Evolutionary conservation across 202 grass and related monocot genomes (phyloP).

Genomic region (Bolboschoenoplectus hybrid): DNA sequence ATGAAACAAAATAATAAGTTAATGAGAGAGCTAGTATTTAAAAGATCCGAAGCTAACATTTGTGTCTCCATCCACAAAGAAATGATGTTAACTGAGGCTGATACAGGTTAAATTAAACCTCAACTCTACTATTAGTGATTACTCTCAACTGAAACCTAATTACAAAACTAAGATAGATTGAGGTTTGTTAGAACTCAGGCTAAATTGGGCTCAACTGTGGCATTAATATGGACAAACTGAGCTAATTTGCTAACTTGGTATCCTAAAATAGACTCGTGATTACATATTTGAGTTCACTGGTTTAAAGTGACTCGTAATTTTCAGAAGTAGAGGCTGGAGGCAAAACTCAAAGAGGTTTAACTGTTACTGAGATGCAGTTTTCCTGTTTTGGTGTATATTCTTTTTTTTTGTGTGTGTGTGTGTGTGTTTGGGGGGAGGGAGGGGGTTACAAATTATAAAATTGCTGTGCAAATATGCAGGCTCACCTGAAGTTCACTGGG

Average conservation of each 20-base stretch:
- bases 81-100: neutral
- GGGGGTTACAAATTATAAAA: too few species aligned
- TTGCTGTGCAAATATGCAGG: neutral
- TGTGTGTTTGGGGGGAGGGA: too few species aligned
- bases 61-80: neutral
- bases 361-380: too few species aligned
- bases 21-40: neutral
- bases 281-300: neutral
- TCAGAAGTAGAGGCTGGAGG: neutral
- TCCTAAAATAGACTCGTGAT: neutral
- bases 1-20: constrained; percentile 5
- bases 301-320: neutral
- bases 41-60: neutral
- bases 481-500: constrained; percentile 79
- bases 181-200: neutral
- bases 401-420: too few species aligned
- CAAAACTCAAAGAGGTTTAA: neutral
- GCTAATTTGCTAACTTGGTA: neutral
- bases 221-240: neutral
- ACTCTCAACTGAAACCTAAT: neutral
- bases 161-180: neutral
- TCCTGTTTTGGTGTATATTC: too few species aligned
- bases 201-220: neutral
- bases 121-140: neutral
- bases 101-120: neutral